phyloP scores from a whole-genome alignment of 2,329 filamentous ascomycete species.

The Endoconidiophora laricicola region DNA sequence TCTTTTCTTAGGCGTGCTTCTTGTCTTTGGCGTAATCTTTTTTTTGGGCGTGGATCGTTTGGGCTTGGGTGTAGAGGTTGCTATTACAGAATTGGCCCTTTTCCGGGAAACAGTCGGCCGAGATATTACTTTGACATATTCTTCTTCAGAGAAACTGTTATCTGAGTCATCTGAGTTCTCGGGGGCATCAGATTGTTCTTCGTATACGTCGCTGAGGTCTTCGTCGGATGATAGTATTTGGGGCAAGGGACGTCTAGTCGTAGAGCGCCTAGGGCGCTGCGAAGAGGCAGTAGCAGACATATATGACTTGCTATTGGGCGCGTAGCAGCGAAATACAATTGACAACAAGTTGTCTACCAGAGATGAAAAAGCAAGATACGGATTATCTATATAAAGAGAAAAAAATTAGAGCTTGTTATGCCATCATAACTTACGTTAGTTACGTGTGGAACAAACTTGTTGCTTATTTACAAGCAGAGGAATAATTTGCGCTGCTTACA shows the following conservation, averaged over 20 bases:
- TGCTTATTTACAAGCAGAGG: too few relatives aligned
- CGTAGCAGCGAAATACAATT: too few relatives aligned
- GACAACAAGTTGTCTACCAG: too few relatives aligned
- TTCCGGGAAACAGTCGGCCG: too few relatives aligned
- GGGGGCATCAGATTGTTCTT: slow-evolving; percentile 2
- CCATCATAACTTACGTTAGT: too few relatives aligned
- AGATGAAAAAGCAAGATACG: too few relatives aligned
- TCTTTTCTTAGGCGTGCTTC: neutral
- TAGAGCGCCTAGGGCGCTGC: slow-evolving; percentile 4
- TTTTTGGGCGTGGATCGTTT: neutral
- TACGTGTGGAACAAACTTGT: too few relatives aligned
- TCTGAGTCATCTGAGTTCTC: slow-evolving; percentile 18
- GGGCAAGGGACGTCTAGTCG: neutral
- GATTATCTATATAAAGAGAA: too few relatives aligned
- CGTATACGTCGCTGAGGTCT: slow-evolving; percentile 20
- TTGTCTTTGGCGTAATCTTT: neutral
- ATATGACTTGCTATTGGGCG: too few relatives aligned
- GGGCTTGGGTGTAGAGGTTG: neutral
- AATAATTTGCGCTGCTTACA: too few relatives aligned
- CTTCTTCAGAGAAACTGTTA: slow-evolving; percentile 14
- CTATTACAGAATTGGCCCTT: neutral
- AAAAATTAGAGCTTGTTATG: too few relatives aligned
- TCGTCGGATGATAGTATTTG: slow-evolving; percentile 1
- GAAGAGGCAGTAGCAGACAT: neutral
- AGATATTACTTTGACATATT: neutral